Percentiles rank a stretch among this genome's conserved stretches.
These are phyloP conservation scores for Aspergillus sp. DNA, from an alignment of 2,329 filamentous ascomycete species.

Conservation along the genomic window DNA sequence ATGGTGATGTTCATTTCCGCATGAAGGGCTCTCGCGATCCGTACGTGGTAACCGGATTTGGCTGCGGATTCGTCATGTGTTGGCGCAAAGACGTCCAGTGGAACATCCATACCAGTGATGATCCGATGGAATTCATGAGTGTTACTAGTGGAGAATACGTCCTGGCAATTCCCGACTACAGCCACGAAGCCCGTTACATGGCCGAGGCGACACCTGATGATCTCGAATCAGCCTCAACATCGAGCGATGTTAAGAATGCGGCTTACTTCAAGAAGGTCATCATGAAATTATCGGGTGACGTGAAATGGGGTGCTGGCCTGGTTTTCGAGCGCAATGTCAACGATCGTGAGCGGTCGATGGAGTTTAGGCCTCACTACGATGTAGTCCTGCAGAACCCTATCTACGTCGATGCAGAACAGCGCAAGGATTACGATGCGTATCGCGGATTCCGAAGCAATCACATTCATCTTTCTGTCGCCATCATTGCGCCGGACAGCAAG, in stretches of 20 bases:
- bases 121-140: constrained; percentile 91
- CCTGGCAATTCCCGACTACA: constrained; percentile 90
- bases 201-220: constrained; percentile 47
- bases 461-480: constrained; percentile 90
- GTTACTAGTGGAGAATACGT: constrained; percentile 96
- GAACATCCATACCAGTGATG: constrained; percentile 78
- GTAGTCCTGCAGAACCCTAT: constrained; percentile 81
- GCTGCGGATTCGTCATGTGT: constrained; percentile 96
- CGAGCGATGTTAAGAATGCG: constrained; percentile 66
- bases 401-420: constrained; percentile 61
- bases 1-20: constrained; percentile 90
- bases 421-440: constrained; percentile 81
- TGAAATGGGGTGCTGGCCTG: constrained; percentile 86
- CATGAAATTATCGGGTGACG: constrained; percentile 97
- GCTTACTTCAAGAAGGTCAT: constrained; percentile 97
- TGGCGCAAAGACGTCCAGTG: constrained; percentile 93
- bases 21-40: constrained; percentile 89
- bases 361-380: constrained; percentile 90
- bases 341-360: constrained; percentile 72
- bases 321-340: constrained; percentile 86
- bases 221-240: constrained; percentile 60
- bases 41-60: constrained; percentile 87
- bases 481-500: constrained; percentile 80
- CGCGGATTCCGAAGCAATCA: constrained; percentile 94
- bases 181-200: constrained; percentile 75